Base-by-base conservation (phyloP, 345 rosid genomes). In the Theobroma cacao region DNA sequence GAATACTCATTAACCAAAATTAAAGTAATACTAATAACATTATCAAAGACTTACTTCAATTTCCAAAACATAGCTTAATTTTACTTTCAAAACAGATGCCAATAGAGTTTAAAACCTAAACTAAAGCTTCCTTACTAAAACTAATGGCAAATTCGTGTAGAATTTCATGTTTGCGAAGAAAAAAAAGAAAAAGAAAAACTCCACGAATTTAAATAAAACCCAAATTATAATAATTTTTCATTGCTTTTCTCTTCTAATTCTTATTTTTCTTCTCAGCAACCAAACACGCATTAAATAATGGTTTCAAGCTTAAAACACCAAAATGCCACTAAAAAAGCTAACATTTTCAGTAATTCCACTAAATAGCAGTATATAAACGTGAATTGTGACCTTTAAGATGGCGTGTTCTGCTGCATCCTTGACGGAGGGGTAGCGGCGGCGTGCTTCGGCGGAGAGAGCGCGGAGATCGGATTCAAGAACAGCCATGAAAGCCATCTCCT, bases 371-470 rank as follows among this genome's bases (percentile, higher is more conserved):
- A 53, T 7, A 43, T 40, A 22, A 71, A 63, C 13, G 14, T 22
- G 33, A 80, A 77, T 6, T 10, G 66, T 33, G 22, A 93, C 99
- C 99, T 94, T 96, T 36, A 96, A 38, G 2, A 96, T 91, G 17
- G 98, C 98, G 83, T 96, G 99, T 72, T 96, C 98, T 1, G 99
- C 98, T 41, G 89, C 98, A 79, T 96, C 98, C 81, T 96, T 94
- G 50, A 96, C 91, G 62, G 97, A 90, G n/a, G 99, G 98, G 61
- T 89, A 85, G 33, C 97, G 90, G 77, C 99, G 92, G 72, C 98
- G 95, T 73, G 98, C 99, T 85, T 96, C 99, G 33, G 94, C 88
- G 41, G 99, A 96, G 74, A 96, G 98, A 31, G 99, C 97, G 56
- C 97, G 98, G 74, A 96, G 99, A 89, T 96, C 99, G 74, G 98